phyloP scores from a whole-genome alignment of 495 filamentous ascomycete species.

The Penicillium pulvis region DNA sequence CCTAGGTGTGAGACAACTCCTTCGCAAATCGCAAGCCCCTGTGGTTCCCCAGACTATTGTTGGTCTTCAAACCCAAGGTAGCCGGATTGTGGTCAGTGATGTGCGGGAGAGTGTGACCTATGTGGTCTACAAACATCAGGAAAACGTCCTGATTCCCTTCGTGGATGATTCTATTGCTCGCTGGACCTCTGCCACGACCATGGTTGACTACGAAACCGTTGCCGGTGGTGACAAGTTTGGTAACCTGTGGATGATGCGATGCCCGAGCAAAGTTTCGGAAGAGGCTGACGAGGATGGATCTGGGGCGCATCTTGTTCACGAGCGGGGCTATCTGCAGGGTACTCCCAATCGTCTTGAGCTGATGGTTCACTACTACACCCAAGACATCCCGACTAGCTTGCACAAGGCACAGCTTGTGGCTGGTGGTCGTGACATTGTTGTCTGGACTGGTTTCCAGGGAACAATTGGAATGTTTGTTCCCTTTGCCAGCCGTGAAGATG shows the following conservation, averaged over 20 bases:
- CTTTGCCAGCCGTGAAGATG: slow-evolving; percentile 86
- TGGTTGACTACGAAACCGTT: slow-evolving; percentile 97
- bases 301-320: slow-evolving; percentile 84
- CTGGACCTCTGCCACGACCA: slow-evolving; percentile 83
- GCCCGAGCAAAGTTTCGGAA: slow-evolving; percentile 81
- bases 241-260: slow-evolving; percentile 90
- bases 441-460: slow-evolving; percentile 94
- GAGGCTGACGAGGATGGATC: slow-evolving; percentile 91
- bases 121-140: slow-evolving; percentile 89
- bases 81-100: slow-evolving; percentile 87
- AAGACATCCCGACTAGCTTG: slow-evolving; percentile 89
- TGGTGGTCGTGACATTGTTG: slow-evolving; percentile 84
- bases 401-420: slow-evolving; percentile 88
- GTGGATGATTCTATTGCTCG: slow-evolving; percentile 85
- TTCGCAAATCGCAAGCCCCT: slow-evolving; percentile 84
- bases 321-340: slow-evolving; percentile 85
- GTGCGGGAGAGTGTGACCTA: slow-evolving; percentile 88
- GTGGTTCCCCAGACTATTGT: slow-evolving; percentile 82
- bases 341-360: slow-evolving; percentile 80
- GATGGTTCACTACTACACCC: slow-evolving; percentile 83
- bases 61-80: slow-evolving; percentile 86
- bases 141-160: slow-evolving; percentile 89
- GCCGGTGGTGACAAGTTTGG: slow-evolving; percentile 98
- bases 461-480: slow-evolving; percentile 91
- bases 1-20: slow-evolving; percentile 83